Evolutionary conservation across 192 early-diverging fungal species (phyloP).

Genomic region (Helicostylum pulchrum): DNA sequence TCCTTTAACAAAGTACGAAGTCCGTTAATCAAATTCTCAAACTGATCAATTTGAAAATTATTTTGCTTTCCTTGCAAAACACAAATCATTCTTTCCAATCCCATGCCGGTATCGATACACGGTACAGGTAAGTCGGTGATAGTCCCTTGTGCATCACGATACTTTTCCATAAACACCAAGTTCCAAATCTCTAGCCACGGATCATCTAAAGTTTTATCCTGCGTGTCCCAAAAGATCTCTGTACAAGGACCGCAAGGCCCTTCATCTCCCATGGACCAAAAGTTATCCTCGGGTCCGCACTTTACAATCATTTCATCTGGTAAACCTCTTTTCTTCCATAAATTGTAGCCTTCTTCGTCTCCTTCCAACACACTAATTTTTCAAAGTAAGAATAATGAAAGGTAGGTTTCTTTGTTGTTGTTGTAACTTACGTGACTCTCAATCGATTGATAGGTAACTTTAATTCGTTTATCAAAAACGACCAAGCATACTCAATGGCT

Average conservation of each 20-base stretch:
- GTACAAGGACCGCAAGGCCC: conserved; percentile 63
- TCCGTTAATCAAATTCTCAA: conserved; percentile 40
- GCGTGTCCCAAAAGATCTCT: conserved; percentile 65
- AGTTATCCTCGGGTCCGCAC: conserved; percentile 52
- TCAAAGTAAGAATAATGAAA: not conserved
- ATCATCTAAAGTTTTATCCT: conserved; percentile 39
- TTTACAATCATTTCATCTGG: conserved; percentile 48
- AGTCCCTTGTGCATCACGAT: conserved; percentile 42
- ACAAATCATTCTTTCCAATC: conserved; percentile 51
- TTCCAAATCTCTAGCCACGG: conserved; percentile 66
- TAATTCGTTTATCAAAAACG: conserved; percentile 50
- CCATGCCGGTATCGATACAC: conserved; percentile 64
- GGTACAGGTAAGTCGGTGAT: conserved; percentile 44
- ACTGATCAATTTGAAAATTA: conserved; percentile 56
- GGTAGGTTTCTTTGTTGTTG: not conserved
- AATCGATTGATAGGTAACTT: conserved; percentile 49
- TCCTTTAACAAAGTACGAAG: conserved; percentile 37
- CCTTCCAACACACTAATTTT: conserved; percentile 44
- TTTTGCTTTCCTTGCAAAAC: conserved; percentile 51
- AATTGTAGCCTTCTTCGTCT: conserved; percentile 52
- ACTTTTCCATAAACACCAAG: conserved; percentile 59
- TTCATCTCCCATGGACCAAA: conserved; percentile 64
- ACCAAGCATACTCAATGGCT: conserved; percentile 58
- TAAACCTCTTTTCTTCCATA: conserved; percentile 55
- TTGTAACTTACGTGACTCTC: conserved; percentile 59